Base-by-base conservation (phyloP, 1,284 basidiomycete genomes). In the Cryptococcus sp. region DNA sequence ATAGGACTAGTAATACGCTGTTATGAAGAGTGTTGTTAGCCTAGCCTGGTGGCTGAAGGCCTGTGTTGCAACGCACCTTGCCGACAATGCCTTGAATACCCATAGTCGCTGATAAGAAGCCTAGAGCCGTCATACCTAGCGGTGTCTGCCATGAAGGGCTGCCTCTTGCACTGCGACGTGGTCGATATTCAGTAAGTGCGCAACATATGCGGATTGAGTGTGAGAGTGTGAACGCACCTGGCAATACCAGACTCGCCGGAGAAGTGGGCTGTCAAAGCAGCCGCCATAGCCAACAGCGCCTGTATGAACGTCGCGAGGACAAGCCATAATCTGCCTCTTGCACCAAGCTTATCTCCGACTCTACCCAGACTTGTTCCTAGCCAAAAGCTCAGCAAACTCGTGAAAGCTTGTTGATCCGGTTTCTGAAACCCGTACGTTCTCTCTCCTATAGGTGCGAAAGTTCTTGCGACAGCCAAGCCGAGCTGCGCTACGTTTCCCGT, bases 21-120 rank as follows among this genome's bases (percentile, higher is more conserved):
- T 19, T 16, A 26, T 11, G 8, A 16, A 19, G 2, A 44, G 41
- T 5, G 6, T 1, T n/a, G n/a, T 26, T 7, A 5, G 34, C 38
- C 22, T 37, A 45, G 37, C 49, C 50, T n/a, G 52, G 51, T 39
- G 15, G 16, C 41, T 44, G n/a, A 25, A 22, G 5, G 53, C 52
- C 43, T 3, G 55, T n/a, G 49, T 26, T 50, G 29, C 1, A 37
- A 64, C 61, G 54, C 41, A 71, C 73, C 79, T 92, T 92, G 55
- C 86, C 89, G 75, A 91, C 82, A 69, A 92, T 88, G n/a, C 89
- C 90, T 76, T 91, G 87, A 5, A 44, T 43, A 47, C 89, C 89
- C 66, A 91, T 80, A 68, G 85, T 87, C 16, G 87, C 86, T 55
- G 87, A 89, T 72, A 91, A 85, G 72, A 91, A 89, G 0, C 82